Base-by-base conservation (phyloP, 192 early-diverging fungal genomes). In the Backusella australiensis region DNA sequence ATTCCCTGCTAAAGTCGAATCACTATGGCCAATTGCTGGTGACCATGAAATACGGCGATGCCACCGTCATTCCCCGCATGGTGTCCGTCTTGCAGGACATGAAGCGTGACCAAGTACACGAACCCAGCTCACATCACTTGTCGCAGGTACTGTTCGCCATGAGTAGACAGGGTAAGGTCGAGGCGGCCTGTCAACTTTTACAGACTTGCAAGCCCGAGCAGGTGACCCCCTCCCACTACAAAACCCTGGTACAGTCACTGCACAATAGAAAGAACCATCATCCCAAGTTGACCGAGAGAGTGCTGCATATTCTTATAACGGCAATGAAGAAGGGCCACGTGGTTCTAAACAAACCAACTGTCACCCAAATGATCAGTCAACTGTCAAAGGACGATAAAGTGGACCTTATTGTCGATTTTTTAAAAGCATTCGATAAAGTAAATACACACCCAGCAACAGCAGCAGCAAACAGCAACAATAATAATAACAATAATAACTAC, bases 21-120 rank as follows among this genome's bases (percentile, higher is more conserved):
- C 65, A 81, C 49, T 81, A 81, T 49, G 68, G 73, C n/a, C 76
- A 70, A 35, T 53, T 81, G 35, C 41, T 81, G 21, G 75, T 72
- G 35, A 72, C 42, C 0, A 12, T 81, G 34, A 81, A 74, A 53
- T 71, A 75, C 12, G 52, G 49, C 21, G 34, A 68, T 36, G 39
- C n/a, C 15, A 34, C 26, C 3, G 19, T 17, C 15, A 36, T 67
- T 14, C 14, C 44, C 4, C 76, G 29, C 9, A 67, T 81, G 67
- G 34, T 81, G 44, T 6, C 52, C 0, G n/a, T 81, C 19, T 36
- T 74, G 36, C 26, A 74, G 21, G 52, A 71, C 6, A 81, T 78
- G 76, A 49, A 65, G 17, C 34, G 35, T 11, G 65, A 73, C 19
- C 67, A 77, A 15, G 56, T 23, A 26, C 5, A 46, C 23, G 71